Evolutionary conservation across 129 eudicot genomes (phyloP).

Genomic region (Silybum marianum): DNA sequence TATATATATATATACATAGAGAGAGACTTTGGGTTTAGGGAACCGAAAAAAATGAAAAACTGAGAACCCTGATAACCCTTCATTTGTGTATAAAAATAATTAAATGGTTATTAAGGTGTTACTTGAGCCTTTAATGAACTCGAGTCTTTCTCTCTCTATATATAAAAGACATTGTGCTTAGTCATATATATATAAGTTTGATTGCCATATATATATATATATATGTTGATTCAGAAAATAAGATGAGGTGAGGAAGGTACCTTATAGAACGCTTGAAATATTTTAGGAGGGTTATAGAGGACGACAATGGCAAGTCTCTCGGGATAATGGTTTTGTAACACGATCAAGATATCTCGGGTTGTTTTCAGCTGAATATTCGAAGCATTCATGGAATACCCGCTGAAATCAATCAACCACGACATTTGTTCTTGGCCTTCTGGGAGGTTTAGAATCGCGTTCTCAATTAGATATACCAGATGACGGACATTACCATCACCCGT

Average conservation of each 20-base stretch:
- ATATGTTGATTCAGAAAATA: background rate
- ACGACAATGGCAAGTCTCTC: conserved; percentile 76
- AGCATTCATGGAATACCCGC: conserved; percentile 63
- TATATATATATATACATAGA: too few relatives aligned
- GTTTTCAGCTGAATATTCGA: conserved; percentile 62
- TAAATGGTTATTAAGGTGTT: too few relatives aligned
- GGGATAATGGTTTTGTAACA: conserved; percentile 81
- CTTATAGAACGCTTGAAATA: conserved; percentile 78
- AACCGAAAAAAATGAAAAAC: too few relatives aligned
- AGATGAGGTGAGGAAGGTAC: conserved; percentile 25
- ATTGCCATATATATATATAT: background rate
- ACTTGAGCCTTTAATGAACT: too few relatives aligned
- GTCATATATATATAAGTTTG: too few relatives aligned
- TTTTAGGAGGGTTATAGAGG: conserved; percentile 72
- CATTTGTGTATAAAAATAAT: too few relatives aligned
- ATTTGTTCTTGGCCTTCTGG: conserved; percentile 88
- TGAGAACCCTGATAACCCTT: too few relatives aligned
- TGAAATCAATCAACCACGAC: conserved; percentile 93
- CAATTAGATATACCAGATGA: conserved; percentile 74
- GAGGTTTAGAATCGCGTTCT: conserved; percentile 80
- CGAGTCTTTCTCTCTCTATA: too few relatives aligned
- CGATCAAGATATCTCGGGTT: conserved; percentile 65
- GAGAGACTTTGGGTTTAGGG: too few relatives aligned
- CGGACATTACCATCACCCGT: conserved; percentile 78
- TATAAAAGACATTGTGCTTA: too few relatives aligned